phyloP scores from a whole-genome alignment of 2,329 filamentous ascomycete genomes.

The Zasmidium angulare region DNA sequence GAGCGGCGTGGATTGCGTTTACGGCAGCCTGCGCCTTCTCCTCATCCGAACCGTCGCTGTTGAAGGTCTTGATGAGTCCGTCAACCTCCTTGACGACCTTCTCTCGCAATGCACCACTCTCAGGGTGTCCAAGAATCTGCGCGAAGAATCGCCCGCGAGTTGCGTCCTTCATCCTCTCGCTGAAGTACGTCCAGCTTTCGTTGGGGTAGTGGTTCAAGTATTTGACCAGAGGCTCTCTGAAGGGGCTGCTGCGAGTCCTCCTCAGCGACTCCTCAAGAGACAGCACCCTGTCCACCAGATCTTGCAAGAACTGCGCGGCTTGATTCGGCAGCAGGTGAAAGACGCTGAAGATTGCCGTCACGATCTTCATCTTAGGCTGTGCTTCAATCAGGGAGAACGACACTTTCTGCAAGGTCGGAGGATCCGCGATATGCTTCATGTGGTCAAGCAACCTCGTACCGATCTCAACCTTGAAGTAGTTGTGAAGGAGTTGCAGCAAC shows the following conservation, averaged over 20 bases:
- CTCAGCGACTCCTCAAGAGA: conserved; percentile 82
- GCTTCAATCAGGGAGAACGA: conserved; percentile 96
- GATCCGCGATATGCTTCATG: conserved; percentile 84
- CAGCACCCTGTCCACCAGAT: conserved; percentile 85
- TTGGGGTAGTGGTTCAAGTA: conserved; percentile 92
- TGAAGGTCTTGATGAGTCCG: conserved; percentile 63
- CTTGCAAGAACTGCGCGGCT: conserved; percentile 86
- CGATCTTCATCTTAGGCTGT: conserved; percentile 87
- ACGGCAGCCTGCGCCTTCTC: conserved; percentile 75
- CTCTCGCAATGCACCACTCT: conserved; percentile 72
- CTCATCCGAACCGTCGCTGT: conserved; percentile 50
- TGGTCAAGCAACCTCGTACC: conserved; percentile 90
- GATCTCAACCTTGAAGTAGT: conserved; percentile 99
- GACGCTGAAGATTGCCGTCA: conserved; percentile 91
- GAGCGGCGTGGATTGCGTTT: conserved; percentile 82
- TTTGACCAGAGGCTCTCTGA: conserved; percentile 84
- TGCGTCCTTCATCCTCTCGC: conserved; percentile 76
- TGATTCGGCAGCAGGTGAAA: conserved; percentile 93
- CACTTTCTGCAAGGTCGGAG: conserved; percentile 76
- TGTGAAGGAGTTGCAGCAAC: conserved; percentile 85
- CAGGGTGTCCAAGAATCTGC: conserved; percentile 75
- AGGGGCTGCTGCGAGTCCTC: conserved; percentile 86
- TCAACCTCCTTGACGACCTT: conserved; percentile 73
- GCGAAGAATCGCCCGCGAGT: conserved; percentile 88
- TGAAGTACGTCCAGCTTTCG: conserved; percentile 79